These are phyloP conservation scores for Nemania abortiva DNA, from an alignment of 2,329 filamentous ascomycete genomes.

Conservation along the genomic window DNA sequence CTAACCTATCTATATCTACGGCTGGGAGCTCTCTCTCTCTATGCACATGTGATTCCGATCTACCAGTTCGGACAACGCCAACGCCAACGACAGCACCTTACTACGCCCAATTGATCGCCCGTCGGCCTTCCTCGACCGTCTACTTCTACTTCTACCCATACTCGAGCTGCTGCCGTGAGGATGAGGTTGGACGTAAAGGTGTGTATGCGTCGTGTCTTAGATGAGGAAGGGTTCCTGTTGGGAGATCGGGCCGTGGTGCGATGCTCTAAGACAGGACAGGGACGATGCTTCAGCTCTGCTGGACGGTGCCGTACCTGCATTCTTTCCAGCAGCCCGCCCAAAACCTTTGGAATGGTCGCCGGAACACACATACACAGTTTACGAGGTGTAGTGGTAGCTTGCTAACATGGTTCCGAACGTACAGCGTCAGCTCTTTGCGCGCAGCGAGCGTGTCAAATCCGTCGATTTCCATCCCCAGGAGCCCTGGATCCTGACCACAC, in stretches of 20 bases:
- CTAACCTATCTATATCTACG: not conserved
- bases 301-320: not conserved
- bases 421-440: slow-evolving; percentile 84
- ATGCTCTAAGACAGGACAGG: slow-evolving; percentile 1
- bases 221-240: not conserved
- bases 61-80: slow-evolving; percentile 7
- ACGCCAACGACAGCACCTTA: not conserved
- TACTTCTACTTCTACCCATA: not conserved
- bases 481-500: slow-evolving; percentile 95
- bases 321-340: not conserved
- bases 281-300: not conserved
- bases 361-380: not conserved
- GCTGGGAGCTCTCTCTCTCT: slow-evolving; percentile 23
- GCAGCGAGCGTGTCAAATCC: slow-evolving; percentile 93
- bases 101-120: slow-evolving; percentile 31
- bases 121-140: not conserved
- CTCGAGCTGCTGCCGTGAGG: slow-evolving; percentile 41
- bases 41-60: slow-evolving; percentile 29
- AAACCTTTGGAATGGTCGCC: not conserved
- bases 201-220: slow-evolving; percentile 26
- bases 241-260: not conserved
- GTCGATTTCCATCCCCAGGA: slow-evolving; percentile 98
- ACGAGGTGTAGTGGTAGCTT: slow-evolving; percentile 18
- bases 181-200: slow-evolving; percentile 52
- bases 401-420: slow-evolving; percentile 40